Percentiles rank a stretch among this genome's conserved stretches.
Conservation (phyloP, 2,329 filamentous ascomycete genomes). For the Aspergillus sp. region DNA sequence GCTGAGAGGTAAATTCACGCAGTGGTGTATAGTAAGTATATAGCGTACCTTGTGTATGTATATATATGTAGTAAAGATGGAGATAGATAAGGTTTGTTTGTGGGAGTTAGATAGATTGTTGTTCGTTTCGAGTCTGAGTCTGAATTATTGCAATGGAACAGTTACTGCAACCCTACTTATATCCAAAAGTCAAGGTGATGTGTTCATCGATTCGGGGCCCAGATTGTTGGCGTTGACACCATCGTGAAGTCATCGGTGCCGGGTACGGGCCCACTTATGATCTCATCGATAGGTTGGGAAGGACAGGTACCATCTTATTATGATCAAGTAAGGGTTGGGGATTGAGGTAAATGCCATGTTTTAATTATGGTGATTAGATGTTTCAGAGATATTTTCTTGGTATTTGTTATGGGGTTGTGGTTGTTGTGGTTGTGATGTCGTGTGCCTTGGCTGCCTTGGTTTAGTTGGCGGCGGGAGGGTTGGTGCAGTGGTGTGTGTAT, state of each 20-base stretch:
- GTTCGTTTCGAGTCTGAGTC: neutral
- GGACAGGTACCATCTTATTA: neutral
- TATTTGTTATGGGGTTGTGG: no score
- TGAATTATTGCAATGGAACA: no score
- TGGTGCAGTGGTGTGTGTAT: no score
- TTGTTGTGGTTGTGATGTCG: no score
- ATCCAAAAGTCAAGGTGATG: neutral
- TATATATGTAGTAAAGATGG: no score
- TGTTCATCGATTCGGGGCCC: slow-evolving; percentile 1
- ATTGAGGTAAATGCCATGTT: no score
- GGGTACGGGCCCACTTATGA: slow-evolving; percentile 23
- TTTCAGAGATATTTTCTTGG: no score
- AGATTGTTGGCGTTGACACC: slow-evolving; percentile 24
- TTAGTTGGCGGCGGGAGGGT: no score
- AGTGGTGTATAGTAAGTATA: neutral
- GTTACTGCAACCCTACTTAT: neutral
- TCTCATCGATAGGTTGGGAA: slow-evolving; percentile 22
- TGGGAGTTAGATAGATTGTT: neutral
- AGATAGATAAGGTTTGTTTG: neutral
- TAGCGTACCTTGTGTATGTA: neutral
- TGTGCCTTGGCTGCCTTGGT: no score
- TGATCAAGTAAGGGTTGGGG: no score
- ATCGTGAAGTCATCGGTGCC: slow-evolving; percentile 36
- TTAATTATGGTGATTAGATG: no score
- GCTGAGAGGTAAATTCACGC: no score